phyloP scores from a whole-genome alignment of 2,329 filamentous ascomycete genomes.

The Pseudogymnoascus sp. region DNA sequence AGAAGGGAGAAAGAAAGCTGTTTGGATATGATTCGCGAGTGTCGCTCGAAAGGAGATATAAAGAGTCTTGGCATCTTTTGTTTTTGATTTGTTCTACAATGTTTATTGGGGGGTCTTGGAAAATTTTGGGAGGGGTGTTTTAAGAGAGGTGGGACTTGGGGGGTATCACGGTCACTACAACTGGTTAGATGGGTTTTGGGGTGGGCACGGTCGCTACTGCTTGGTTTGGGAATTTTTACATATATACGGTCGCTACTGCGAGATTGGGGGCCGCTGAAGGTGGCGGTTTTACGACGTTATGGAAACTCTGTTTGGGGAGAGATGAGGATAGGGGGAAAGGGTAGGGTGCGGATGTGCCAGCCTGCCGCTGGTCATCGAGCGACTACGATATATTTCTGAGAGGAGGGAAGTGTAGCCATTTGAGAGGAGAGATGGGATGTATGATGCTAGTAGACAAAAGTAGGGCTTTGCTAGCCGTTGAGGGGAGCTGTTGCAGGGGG shows the following conservation, averaged over 20 bases:
- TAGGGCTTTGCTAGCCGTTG: neutral
- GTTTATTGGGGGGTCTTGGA: neutral
- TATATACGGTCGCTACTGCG: neutral
- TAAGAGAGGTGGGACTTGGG: neutral
- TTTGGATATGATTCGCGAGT: neutral
- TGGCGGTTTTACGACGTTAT: neutral
- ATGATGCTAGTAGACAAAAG: conserved; percentile 4
- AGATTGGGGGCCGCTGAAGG: neutral
- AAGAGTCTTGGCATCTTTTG: neutral
- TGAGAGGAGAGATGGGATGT: neutral
- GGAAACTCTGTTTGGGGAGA: neutral
- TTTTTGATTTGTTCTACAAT: neutral
- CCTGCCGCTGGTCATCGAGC: neutral
- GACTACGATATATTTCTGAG: neutral
- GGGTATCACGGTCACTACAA: neutral
- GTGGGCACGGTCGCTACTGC: neutral
- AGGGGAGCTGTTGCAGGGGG: neutral
- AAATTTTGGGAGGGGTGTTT: neutral
- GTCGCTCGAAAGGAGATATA: neutral
- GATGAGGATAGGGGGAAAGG: neutral
- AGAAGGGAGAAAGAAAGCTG: neutral
- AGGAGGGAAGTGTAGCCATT: neutral
- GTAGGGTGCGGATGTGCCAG: neutral
- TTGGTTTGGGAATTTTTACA: neutral
- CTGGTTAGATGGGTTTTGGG: neutral